Evolutionary conservation across 805 yeast genomes (phyloP), one percentile per base, ranked within the genome.

Genomic region (Ogataea paradorogensis): DNA sequence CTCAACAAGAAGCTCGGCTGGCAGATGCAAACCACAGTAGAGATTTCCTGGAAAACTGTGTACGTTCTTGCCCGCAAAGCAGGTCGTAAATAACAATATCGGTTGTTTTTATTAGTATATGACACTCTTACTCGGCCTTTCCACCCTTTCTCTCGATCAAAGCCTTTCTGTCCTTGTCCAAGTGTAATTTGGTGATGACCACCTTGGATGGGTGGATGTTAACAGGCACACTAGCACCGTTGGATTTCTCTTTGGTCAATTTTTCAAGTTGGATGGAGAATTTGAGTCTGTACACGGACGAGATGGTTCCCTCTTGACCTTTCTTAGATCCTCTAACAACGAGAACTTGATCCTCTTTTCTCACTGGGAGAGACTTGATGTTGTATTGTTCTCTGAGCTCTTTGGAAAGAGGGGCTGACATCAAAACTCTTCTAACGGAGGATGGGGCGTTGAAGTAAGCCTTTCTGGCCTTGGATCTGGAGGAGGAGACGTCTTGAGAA

Each of bases 391-490:
- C 95, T 73, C 95, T 84, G 75, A 93, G 86, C 80, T 93, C 99
- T 82, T 93, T 93, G 64, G 98, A 91, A 69, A 93, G 82, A 66
- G 98, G 97, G 71, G 99, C 98, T 66, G 97, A 85, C 83, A 93
- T 78, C 72, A 93, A 76, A 60, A 73, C 76, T 78, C 98, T 87
- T 78, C 97, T 87, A 67, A 77, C 87, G 60, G 91, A 84, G 58
- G 99, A 91, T 66, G 98, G 95, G 62, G 99, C 95, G 66, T 78
- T 78, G 91, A 93, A 93, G 84, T 93, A 86, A 74, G 98, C 98
- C 87, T 93, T 93, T 86, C 99, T 90, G 73, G 97, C 80, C 84
- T 93, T 93, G 74, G 95, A 85, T 82, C 99, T 93, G 70, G 96
- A 90, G 72, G 95, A 83, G 66, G 99, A 89, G 74, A 93, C 98